Evolutionary conservation across 495 filamentous ascomycete genomes (phyloP), one percentile per base, ranked within the genome.

Genomic region (Penicillium salamii): DNA sequence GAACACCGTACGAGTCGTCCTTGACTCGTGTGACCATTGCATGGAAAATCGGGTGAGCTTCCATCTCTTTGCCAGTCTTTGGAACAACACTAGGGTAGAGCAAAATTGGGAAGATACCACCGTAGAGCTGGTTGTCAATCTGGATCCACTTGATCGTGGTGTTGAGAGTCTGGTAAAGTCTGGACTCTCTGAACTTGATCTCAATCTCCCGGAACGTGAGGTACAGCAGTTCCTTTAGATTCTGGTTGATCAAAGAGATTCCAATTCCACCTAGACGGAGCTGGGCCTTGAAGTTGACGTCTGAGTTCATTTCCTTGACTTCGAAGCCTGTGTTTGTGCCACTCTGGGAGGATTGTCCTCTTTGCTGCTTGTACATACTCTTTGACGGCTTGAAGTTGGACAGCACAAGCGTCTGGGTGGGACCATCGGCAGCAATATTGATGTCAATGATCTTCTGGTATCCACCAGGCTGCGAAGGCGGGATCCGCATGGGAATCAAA

Each of bases 51-150:
- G 93, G 93, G 71, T 98, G 93, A 8, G 90, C 85, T 52, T 97
- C 95, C 70, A 96, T 95, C 68, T 98, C 95, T 69, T 90, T 92
- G 20, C 90, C 91, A 49, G 91, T 93, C 74, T 97, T 97, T 2
- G 95, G 95, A 8, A 98, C 93, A n/a, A 98, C 93, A 66, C 90
- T 96, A 8, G 93, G 93, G 63, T 98, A 98, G 32, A 97, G 75
- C 48, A 98, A 84, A 68, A 98, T 95, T 0, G 93, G 93, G 78
- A 98, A 98, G 54, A 98, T 90, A 12, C 93, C 93, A 34, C 93
- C 93, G 62, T 97, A 98, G 19, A 98, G 84, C 62, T 98, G 93
- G 61, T 98, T 98, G 72, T 98, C 93, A 61, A 98, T 91, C 67
- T 98, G 93, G 40, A 98, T 91, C 93, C 93, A 98, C 67, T 97